Evolutionary conservation across 2,329 filamentous ascomycete genomes (phyloP), one percentile per base, ranked within the genome.

Genomic region (Coniella vitis): DNA sequence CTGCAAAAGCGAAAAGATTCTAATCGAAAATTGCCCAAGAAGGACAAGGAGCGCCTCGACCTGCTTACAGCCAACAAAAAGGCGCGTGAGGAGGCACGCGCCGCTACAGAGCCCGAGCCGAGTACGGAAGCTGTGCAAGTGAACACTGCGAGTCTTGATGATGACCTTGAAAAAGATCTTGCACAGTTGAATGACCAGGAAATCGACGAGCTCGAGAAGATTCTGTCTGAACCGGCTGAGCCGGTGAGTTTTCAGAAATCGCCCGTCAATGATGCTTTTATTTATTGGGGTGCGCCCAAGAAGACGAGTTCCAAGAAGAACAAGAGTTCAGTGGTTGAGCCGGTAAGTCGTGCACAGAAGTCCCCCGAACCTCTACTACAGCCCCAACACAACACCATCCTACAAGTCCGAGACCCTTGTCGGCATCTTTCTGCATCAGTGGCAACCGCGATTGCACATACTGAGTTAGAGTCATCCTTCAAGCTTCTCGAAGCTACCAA

Each of bases 281-380:
- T 72, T 56, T 80, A 81, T 66, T 82, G 78, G 78, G 74, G 77
- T 51, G 66, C 70, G 41, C 61, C 67, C 49, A 77, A 73, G 59
- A 76, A 72, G 55, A 69, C 68, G 58, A 55, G 39, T 34, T 35
- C 60, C 47, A 65, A 60, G 52, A 65, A 61, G 57, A 57, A 56
- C 52, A 71, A 71, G 65, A 69, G 66, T 68, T 58, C 56, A 60
- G 63, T 53, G 50, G 60, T 60, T 55, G 58, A 61, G 57, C 47
- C 55, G 49, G 57, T 63, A 61, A 59, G 58, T 42, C 13, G 12
- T 56, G 43, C 42, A 42, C 41, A 20, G 31, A 38, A 41, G 37
- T 35, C 25, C 40, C 43, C 43, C 47, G 46, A 56, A 48, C 46
- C 46, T 55, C 43, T 54, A 54, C 50, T 49, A 51, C 36, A 38